A percentile compares a stretch with the other conserved stretches of the same genome.
phyloP scores from a whole-genome alignment of 805 yeast species.

The Cyberlindnera bimundalis region DNA sequence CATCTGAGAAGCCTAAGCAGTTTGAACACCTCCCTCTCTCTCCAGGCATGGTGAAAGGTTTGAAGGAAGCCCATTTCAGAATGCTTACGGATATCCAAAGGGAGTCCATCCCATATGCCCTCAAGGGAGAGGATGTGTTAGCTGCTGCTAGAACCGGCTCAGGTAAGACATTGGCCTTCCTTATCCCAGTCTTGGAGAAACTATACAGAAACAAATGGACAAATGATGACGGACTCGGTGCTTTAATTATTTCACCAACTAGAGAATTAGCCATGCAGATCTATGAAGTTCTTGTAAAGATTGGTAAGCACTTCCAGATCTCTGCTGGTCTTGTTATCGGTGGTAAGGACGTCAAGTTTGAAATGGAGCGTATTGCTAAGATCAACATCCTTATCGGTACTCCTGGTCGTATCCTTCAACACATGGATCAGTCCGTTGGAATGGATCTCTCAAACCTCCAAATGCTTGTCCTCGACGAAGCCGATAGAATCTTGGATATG shows the following conservation, averaged over 20 bases:
- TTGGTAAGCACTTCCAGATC: constrained; percentile 60
- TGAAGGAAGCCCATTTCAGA: constrained; percentile 74
- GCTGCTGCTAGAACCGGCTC: constrained; percentile 98
- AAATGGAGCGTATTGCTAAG: constrained; percentile 56
- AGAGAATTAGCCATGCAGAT: constrained; percentile 74
- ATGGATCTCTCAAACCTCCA: constrained; percentile 60
- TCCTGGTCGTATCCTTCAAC: constrained; percentile 85
- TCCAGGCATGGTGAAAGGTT: constrained; percentile 59
- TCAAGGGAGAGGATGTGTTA: constrained; percentile 86
- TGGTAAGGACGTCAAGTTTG: constrained; percentile 64
- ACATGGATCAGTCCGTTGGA: constrained; percentile 61
- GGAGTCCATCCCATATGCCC: constrained; percentile 68
- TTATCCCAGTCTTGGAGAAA: constrained; percentile 78
- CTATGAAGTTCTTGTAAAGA: constrained; percentile 55
- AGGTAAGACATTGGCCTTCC: constrained; percentile 89
- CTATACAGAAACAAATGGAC: constrained; percentile 42
- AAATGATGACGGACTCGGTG: constrained; percentile 47
- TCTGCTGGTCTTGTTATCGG: constrained; percentile 66
- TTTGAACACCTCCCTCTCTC: constrained; percentile 82
- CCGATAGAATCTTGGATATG: constrained; percentile 81
- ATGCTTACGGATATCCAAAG: constrained; percentile 84
- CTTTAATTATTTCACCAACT: constrained; percentile 67
- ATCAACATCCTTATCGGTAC: constrained; percentile 88
- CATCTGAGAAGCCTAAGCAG: constrained; percentile 37
- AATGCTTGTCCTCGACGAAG: constrained; percentile 85